Conservation (phyloP, 352 stramenopile genomes). For the Phytophthora cajani region DNA sequence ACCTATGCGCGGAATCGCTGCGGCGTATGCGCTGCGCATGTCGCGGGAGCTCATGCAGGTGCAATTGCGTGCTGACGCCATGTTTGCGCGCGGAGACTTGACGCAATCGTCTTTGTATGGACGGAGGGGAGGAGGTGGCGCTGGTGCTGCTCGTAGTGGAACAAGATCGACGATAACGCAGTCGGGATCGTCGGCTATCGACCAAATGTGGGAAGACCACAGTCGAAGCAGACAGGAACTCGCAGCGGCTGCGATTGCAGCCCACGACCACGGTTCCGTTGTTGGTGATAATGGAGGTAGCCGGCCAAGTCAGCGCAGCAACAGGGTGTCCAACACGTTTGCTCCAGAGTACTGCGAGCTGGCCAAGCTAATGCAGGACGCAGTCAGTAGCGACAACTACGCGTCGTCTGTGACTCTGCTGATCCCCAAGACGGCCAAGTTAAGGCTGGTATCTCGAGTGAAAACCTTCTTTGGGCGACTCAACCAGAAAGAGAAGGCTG, state of each 20-base stretch:
- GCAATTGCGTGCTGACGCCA: constrained; percentile 67
- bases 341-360: constrained; percentile 63
- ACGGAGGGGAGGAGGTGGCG: constrained; percentile 10
- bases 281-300: constrained; percentile 12
- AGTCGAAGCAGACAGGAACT: constrained; percentile 57
- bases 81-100: constrained; percentile 77
- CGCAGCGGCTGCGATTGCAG: constrained; percentile 31
- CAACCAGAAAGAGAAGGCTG: constrained; percentile 56
- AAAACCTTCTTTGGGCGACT: constrained; percentile 78
- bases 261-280: constrained; percentile 13
- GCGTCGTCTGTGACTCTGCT: constrained; percentile 74
- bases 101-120: constrained; percentile 52
- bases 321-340: constrained; percentile 52
- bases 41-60: constrained; percentile 79
- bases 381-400: constrained; percentile 76
- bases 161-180: constrained; percentile 38
- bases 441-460: constrained; percentile 71
- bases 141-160: constrained; percentile 14
- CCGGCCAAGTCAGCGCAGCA: constrained; percentile 23
- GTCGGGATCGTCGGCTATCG: constrained; percentile 25
- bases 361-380: constrained; percentile 72
- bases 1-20: constrained; percentile 65
- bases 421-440: constrained; percentile 79
- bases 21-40: constrained; percentile 79
- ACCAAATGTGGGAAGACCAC: constrained; percentile 75